Evolutionary conservation across 257 asterid species (phyloP), one percentile per base, ranked within the genome.

Genomic region (Ehretia macrophylla): DNA sequence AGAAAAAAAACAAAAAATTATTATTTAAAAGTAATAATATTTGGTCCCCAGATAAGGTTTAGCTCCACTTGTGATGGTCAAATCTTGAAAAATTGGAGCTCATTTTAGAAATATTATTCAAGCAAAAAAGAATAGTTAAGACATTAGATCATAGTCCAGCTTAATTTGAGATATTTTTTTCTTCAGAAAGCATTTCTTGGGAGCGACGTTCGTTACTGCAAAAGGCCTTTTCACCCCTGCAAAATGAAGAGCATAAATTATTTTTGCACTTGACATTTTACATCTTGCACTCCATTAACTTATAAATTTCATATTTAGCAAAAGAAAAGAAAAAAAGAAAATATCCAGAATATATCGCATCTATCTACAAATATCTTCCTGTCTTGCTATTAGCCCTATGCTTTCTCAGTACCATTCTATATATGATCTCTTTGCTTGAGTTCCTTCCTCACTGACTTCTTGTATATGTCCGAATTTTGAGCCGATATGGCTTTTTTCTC

Each of bases 131-230:
- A 42, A 42, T 42, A 42, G 47, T 42, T 14, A 42, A 42, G 5
- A 2, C 47, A 4, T 14, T 3, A 42, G 8, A 42, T 27, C 70
- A 22, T 42, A 35, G 16, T 21, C 32, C 68, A 48, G 10, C 39
- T 60, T n/a, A n/a, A n/a, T n/a, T 58, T 14, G 58, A 54, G 55
- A 76, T 65, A 72, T 74, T 56, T 72, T 37, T 53, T 60, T 70
- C 81, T 17, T 83, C 89, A 1, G 42, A 75, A 56, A 75, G 38
- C 75, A 81, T 82, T 66, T 84, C 94, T 50, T 78, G 79, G 81
- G 76, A 64, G 37, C 94, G 82, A 78, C 97, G 86, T 70, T 85
- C 88, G 35, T 83, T 75, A 75, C 96, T 85, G 69, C 98, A 87
- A 68, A 80, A 80, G 21, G 81, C 85, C 64, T 75, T 85, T 63